These are phyloP conservation scores for Aspergillus taichungensis DNA, from an alignment of 495 filamentous ascomycete species.

Conservation along the genomic window DNA sequence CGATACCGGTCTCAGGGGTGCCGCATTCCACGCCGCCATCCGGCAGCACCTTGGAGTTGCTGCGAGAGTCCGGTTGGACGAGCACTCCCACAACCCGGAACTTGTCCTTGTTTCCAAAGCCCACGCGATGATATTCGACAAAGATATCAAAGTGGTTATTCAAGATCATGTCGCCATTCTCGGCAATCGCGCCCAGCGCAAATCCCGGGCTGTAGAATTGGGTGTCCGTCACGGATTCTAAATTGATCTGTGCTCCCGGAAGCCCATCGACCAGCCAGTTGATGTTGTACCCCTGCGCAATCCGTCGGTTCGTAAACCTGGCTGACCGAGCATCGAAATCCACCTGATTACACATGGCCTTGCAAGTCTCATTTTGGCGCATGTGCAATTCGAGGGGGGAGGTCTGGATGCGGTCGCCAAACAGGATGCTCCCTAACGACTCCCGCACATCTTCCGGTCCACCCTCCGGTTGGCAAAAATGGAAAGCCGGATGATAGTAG, in stretches of 20 bases:
- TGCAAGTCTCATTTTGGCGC: constrained; percentile 77
- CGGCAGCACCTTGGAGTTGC: constrained; percentile 45
- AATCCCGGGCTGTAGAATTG: constrained; percentile 86
- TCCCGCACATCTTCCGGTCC: constrained; percentile 70
- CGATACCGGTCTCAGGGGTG: constrained; percentile 37
- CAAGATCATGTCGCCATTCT: constrained; percentile 48
- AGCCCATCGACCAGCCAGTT: constrained; percentile 96
- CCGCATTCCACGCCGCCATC: constrained; percentile 56
- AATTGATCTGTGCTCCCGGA: constrained; percentile 71
- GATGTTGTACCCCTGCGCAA: constrained; percentile 73
- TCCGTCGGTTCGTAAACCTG: constrained; percentile 72
- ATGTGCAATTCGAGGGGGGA: constrained; percentile 85
- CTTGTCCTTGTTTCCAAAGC: constrained; percentile 45
- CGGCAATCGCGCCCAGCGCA: constrained; percentile 58
- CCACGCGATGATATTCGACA: constrained; percentile 83
- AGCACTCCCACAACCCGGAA: constrained; percentile 85
- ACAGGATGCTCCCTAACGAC: constrained; percentile 90
- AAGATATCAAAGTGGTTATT: constrained; percentile 93
- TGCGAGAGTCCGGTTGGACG: constrained; percentile 68
- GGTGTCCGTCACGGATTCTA: constrained; percentile 61
- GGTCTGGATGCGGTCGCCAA: constrained; percentile 89
- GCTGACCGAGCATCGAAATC: constrained; percentile 60
- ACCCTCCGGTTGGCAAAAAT: constrained; percentile 72
- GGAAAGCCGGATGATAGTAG: constrained; percentile 83
- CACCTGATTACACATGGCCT: constrained; percentile 56